Base-by-base conservation (phyloP, 257 asterid genomes). In the Plantago major region DNA sequence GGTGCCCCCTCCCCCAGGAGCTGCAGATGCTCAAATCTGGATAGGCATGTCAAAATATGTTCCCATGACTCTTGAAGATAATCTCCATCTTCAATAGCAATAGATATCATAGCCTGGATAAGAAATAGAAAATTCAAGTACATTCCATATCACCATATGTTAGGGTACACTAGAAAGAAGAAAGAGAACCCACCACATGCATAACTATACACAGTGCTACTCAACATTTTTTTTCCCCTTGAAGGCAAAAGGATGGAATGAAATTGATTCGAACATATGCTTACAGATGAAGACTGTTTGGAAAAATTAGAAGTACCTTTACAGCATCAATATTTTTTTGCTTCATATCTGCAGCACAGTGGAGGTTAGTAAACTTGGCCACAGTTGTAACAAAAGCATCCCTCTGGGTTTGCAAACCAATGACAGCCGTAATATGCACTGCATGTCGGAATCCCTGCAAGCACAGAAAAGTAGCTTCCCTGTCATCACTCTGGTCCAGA, bases 301-400 rank as follows among this genome's bases (percentile, higher is more conserved):
- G 60, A 38, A 70, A 55, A 60, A 49, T 62, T 40, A 79, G 17
- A 33, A 63, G 43, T 84, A 92, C 99, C 96, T 93, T 93, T 63
- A 93, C 97, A 60, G 97, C 84, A 75, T 93, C 96, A 46, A 93
- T 89, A 83, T 87, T 89, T 68, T 93, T 93, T 83, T 93, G 99
- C 76, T 93, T 93, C 97, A 93, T 93, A 71, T 93, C 99, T 65
- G 96, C 97, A 47, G 97, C 99, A 72, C 97, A 89, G 67, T 93
- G 99, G 73, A 93, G 99, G 76, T 89, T 69, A 33, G 99, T 93
- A 66, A 93, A 93, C 80, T 93, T 93, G 18, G 99, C 99, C 79
- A 93, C 94, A 65, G 97, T 77, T 73, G 99, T 93, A 62, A 93
- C 95, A 75, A 93, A 87, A 67, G 99, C 99, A 85, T 93, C 99